Base-by-base conservation (phyloP, 2,329 filamentous ascomycete species). In the Pseudogymnoascus sp. region DNA sequence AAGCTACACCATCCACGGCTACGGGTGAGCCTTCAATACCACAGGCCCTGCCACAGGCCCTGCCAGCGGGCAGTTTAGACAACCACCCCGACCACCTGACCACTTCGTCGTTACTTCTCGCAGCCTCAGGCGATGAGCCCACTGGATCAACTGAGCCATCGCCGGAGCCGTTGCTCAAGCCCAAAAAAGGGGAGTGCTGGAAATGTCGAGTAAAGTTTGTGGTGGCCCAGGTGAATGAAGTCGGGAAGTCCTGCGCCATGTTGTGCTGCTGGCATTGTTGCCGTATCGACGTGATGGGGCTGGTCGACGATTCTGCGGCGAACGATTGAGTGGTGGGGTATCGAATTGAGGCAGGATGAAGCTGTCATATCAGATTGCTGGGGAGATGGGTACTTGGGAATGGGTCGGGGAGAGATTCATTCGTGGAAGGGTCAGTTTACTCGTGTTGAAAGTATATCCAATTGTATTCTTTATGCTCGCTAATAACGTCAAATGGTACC, bases 401-500 rank as follows among this genome's bases (percentile, higher is more conserved):
- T 55, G 29, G 29, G 16, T 26, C 31, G n/a, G 19, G 12, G 49
- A 21, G 11, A n/a, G 12, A 12, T 19, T 55, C 26, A 19, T 12
- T 35, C 29, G 29, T 33, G 26, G 29, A 55, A 55, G n/a, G 21
- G 33, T 14, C 16, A 6, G 49, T 55, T 35, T 33, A 35, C 10
- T 55, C 49, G 49, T 5, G 49, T 55, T 55, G 33, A 14, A 55
- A 55, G 29, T 55, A 55, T 35, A 55, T 55, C 49, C 49, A 55
- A 55, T 55, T 55, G 49, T 55, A 55, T 55, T 55, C 49, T 55
- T 33, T 55, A 55, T 55, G 49, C 49, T 35, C 49, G 49, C 49
- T 33, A 55, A 55, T 43, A 55, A 33, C 8, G 21, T 52, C 29
- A 55, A 55, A 55, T 33, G 26, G 29, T 14, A 8, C 29, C 10